A percentile compares a stretch with the other conserved stretches of the same genome.
These are phyloP conservation scores for Immersiporthe knoxdaviesiana DNA, from an alignment of 2,329 filamentous ascomycete genomes.

Conservation along the genomic window DNA sequence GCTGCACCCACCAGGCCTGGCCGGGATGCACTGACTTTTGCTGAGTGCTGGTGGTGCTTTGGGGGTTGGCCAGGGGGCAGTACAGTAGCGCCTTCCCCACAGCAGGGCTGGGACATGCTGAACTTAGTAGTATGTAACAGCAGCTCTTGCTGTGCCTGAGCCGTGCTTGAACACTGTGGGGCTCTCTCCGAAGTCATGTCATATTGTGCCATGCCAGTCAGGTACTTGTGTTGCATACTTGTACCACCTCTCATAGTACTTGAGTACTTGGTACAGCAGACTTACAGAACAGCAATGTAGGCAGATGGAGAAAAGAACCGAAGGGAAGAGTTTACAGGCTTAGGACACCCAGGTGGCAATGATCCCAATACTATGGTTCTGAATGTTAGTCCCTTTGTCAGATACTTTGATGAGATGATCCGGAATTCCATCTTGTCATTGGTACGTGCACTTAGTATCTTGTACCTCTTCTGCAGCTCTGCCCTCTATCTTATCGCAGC, in stretches of 20 bases:
- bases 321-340: too few relatives aligned
- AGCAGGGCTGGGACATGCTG: neutral
- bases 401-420: too few relatives aligned
- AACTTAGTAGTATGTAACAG: neutral
- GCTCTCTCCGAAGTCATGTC: neutral
- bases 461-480: neutral
- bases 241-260: too few relatives aligned
- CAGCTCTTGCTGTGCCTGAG: neutral
- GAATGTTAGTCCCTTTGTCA: too few relatives aligned
- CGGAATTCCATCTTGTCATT: neutral
- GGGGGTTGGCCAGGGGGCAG: neutral
- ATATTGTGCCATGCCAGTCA: neutral
- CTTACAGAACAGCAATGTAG: too few relatives aligned
- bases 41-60: neutral
- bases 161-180: neutral
- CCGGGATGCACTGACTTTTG: neutral
- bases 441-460: neutral
- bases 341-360: too few relatives aligned
- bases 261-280: too few relatives aligned
- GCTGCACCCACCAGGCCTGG: neutral
- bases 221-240: neutral
- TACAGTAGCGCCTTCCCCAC: slow-evolving; percentile 1
- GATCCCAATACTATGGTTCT: too few relatives aligned
- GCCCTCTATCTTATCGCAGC: slow-evolving; percentile 14
- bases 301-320: too few relatives aligned